phyloP scores from a whole-genome alignment of 2,329 filamentous ascomycete species.

The Ascochyta koolunga region DNA sequence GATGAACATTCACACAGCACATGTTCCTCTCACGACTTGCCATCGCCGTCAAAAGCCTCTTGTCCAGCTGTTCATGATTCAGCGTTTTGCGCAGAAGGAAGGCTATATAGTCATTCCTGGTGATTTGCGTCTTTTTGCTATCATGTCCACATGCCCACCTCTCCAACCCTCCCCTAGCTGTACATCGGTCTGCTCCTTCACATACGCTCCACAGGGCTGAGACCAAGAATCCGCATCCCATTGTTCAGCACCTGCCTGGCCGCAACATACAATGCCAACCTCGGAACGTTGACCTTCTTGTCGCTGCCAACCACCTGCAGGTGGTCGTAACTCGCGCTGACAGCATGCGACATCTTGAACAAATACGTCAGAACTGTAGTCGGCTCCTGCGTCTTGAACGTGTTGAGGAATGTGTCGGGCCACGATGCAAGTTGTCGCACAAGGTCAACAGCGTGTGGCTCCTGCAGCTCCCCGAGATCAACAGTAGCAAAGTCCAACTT shows the following conservation, averaged over 20 bases:
- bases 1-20: too few species aligned
- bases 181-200: slow-evolving; percentile 1
- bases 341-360: slow-evolving; percentile 83
- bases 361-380: slow-evolving; percentile 73
- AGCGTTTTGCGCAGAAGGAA: too few species aligned
- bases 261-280: slow-evolving; percentile 72
- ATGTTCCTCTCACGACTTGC: too few species aligned
- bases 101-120: too few species aligned
- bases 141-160: too few species aligned
- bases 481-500: slow-evolving; percentile 68
- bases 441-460: slow-evolving; percentile 74
- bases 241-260: slow-evolving; percentile 78
- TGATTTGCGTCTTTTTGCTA: too few species aligned
- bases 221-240: slow-evolving; percentile 80
- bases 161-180: too few species aligned
- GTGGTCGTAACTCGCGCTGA: slow-evolving; percentile 82
- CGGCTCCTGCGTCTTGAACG: slow-evolving; percentile 81
- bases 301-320: slow-evolving; percentile 83
- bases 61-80: too few species aligned
- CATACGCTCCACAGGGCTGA: slow-evolving; percentile 74
- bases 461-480: slow-evolving; percentile 71
- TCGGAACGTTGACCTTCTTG: slow-evolving; percentile 70
- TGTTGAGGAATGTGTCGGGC: slow-evolving; percentile 84
- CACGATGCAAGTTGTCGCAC: slow-evolving; percentile 80
- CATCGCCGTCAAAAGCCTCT: too few species aligned